Conservation (phyloP, 768 basidiomycete species). For the Lentinula raphanica region DNA sequence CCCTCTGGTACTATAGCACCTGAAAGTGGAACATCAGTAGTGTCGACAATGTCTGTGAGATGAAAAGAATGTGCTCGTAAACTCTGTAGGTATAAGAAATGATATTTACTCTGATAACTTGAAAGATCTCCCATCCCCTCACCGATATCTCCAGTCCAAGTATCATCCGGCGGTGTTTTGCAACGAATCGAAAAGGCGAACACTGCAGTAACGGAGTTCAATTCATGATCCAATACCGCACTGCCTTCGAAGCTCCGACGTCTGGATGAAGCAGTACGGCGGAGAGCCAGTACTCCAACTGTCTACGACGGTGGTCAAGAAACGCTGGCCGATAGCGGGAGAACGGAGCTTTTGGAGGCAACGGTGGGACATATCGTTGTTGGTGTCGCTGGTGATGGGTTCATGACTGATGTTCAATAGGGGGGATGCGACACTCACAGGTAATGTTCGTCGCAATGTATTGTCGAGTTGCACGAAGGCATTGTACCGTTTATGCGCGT, state of each 20-base stretch:
- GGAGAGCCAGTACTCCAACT: conserved; percentile 63
- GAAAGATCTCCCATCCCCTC: no score
- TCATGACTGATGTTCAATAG: background rate
- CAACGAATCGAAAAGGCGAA: background rate
- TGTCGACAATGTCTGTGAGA: no score
- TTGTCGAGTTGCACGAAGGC: conserved; percentile 54
- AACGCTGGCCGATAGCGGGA: conserved; percentile 64
- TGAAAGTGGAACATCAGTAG: background rate
- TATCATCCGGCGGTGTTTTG: no score
- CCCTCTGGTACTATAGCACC: no score
- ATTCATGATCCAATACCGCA: conserved; percentile 57
- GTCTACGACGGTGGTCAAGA: conserved; percentile 55
- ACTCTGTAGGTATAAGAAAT: no score
- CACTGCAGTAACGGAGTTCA: conserved; percentile 13
- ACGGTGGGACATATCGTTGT: conserved; percentile 44
- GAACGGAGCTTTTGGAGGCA: conserved; percentile 67
- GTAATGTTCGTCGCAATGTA: conserved; percentile 44
- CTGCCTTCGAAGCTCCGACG: conserved; percentile 55
- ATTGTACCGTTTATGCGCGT: conserved; percentile 62
- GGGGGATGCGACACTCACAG: conserved; percentile 31
- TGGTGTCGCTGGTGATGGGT: conserved; percentile 33
- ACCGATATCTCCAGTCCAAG: no score
- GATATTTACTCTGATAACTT: no score
- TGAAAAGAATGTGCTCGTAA: no score
- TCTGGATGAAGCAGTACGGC: conserved; percentile 65